Conservation (phyloP, 441 rosid species). For the Bocquillonia castaneifolia region DNA sequence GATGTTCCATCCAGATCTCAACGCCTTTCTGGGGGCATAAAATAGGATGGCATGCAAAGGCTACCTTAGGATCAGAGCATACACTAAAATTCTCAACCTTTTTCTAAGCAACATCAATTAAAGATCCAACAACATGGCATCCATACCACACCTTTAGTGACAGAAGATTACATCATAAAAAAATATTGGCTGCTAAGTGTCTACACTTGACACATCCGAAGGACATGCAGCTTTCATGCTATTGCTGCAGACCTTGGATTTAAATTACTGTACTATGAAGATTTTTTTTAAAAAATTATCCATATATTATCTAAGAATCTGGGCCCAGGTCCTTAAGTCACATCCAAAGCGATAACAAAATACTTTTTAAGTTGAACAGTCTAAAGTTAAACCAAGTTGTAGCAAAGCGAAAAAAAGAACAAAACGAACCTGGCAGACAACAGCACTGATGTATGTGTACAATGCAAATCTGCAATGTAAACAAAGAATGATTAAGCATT, state of each 20-base stretch:
- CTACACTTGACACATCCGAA: neutral
- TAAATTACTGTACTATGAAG: neutral
- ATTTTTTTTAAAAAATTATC: no score
- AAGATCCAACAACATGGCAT: neutral
- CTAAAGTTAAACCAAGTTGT: neutral
- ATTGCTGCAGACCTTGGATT: neutral
- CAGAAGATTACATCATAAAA: neutral
- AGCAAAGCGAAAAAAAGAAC: neutral
- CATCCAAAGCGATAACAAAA: neutral
- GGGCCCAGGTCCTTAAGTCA: neutral
- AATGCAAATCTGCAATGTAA: slow-evolving; percentile 50
- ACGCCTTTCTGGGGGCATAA: neutral
- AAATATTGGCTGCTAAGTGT: neutral
- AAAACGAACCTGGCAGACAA: slow-evolving; percentile 69
- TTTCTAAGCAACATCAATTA: neutral
- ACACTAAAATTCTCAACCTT: neutral
- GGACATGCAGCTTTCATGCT: neutral
- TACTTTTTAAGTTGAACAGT: neutral
- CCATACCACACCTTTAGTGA: neutral
- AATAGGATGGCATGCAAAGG: neutral
- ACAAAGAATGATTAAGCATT: slow-evolving; percentile 19
- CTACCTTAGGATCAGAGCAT: neutral
- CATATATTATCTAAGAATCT: no score
- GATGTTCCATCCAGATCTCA: neutral
- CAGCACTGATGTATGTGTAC: slow-evolving; percentile 51